A percentile compares a stretch with the other conserved stretches of the same genome.
phyloP scores from a whole-genome alignment of 148 eudicot genomes.

The Chenopodium suecicum region DNA sequence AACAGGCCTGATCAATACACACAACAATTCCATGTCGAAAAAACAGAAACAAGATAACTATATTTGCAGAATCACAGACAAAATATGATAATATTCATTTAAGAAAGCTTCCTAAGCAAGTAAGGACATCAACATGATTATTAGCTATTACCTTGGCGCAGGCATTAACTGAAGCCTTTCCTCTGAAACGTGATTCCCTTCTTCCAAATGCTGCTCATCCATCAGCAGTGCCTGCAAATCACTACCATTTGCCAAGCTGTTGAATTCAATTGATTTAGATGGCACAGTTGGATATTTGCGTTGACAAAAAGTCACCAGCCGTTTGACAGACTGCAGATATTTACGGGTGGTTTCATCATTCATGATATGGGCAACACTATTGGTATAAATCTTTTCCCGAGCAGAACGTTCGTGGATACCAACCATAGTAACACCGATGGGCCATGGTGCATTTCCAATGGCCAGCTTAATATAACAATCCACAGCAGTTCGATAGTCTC shows the following conservation, averaged over 20 bases:
- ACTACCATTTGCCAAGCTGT: slow-evolving; percentile 97
- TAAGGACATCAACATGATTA: background rate
- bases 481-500: slow-evolving; percentile 93
- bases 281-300: slow-evolving; percentile 89
- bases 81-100: too few species aligned
- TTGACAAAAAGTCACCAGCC: slow-evolving; percentile 92
- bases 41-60: too few species aligned
- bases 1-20: background rate
- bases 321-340: slow-evolving; percentile 88
- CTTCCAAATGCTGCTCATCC: slow-evolving; percentile 49
- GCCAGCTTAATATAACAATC: slow-evolving; percentile 56
- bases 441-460: too few species aligned
- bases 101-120: background rate
- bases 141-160: slow-evolving; percentile 48
- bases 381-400: slow-evolving; percentile 93
- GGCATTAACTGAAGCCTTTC: slow-evolving; percentile 75
- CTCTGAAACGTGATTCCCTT: slow-evolving; percentile 44
- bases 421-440: slow-evolving; percentile 62
- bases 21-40: too few species aligned
- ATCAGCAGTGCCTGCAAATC: slow-evolving; percentile 73
- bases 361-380: slow-evolving; percentile 98
- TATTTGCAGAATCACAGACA: too few species aligned
- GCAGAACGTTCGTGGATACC: slow-evolving; percentile 99
- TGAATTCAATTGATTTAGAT: slow-evolving; percentile 92
- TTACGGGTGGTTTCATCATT: slow-evolving; percentile 97